These are phyloP conservation scores for Russula abietina DNA, from an alignment of 768 basidiomycete genomes.

Conservation along the genomic window DNA sequence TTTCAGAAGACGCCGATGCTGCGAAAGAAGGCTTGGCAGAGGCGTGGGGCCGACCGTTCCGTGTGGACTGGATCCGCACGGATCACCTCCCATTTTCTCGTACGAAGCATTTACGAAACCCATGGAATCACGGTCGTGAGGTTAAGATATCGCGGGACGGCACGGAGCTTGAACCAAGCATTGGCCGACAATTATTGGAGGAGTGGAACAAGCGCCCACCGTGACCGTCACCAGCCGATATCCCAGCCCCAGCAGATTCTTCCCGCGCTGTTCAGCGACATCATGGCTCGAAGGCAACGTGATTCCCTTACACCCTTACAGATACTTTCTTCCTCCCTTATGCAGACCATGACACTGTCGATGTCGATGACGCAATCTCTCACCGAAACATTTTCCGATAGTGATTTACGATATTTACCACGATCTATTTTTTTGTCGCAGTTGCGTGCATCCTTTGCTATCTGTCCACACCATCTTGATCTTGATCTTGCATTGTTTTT, in stretches of 20 bases:
- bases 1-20: conserved; percentile 29
- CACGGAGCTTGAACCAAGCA: conserved; percentile 80
- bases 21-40: conserved; percentile 26
- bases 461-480: neutral
- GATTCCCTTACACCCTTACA: neutral
- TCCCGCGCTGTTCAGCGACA: conserved; percentile 1
- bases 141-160: conserved; percentile 84
- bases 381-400: too few species aligned
- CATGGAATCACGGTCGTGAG: conserved; percentile 85
- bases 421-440: neutral
- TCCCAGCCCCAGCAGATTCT: conserved; percentile 10
- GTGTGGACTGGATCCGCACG: conserved; percentile 75
- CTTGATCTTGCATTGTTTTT: neutral
- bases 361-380: neutral
- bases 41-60: conserved; percentile 74
- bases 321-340: too few species aligned
- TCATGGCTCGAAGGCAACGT: conserved; percentile 8
- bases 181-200: conserved; percentile 61
- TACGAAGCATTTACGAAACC: conserved; percentile 78
- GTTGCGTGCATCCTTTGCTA: neutral
- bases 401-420: too few species aligned
- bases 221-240: conserved; percentile 20
- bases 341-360: too few species aligned
- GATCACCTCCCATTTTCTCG: conserved; percentile 66
- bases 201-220: conserved; percentile 53